Percentiles rank a stretch among this genome's conserved stretches.
Conservation (phyloP, 768 basidiomycete species). For the Lyophyllum semitale region DNA sequence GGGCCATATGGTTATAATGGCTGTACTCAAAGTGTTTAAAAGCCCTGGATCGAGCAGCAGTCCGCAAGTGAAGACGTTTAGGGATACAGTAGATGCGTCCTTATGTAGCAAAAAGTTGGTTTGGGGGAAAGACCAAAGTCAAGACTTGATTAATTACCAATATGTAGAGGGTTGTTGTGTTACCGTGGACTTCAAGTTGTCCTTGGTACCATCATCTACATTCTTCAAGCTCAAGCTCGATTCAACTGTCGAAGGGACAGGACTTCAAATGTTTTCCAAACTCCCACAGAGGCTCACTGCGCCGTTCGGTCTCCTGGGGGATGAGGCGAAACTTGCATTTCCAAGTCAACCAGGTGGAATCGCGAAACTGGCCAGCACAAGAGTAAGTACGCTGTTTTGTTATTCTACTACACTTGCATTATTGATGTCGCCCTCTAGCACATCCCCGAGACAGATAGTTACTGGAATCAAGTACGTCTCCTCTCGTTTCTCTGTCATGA, state of each 20-base stretch:
- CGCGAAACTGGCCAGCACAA: conserved; percentile 66
- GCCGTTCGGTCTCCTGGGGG: conserved; percentile 77
- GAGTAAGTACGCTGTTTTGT: conserved; percentile 63
- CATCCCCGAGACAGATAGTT: conserved; percentile 73
- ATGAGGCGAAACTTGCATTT: conserved; percentile 90
- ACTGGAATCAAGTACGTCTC: conserved; percentile 83
- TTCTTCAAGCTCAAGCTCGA: too few species aligned
- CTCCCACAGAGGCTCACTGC: conserved; percentile 73
- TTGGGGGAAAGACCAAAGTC: too few species aligned
- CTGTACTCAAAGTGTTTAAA: not conserved
- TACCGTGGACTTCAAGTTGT: too few species aligned
- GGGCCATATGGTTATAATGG: not conserved
- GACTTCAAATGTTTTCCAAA: conserved; percentile 60
- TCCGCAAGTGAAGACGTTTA: too few species aligned
- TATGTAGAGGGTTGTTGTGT: too few species aligned
- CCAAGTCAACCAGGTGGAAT: conserved; percentile 82
- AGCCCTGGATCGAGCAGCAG: too few species aligned
- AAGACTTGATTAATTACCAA: too few species aligned
- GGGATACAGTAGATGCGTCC: too few species aligned
- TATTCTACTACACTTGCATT: not conserved
- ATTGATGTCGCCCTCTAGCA: conserved; percentile 44
- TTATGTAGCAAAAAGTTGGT: too few species aligned
- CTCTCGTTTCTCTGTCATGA: not conserved
- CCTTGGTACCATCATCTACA: too few species aligned
- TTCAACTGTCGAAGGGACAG: too few species aligned